Percentiles rank a stretch among this genome's conserved stretches.
Conservation (phyloP, 176 grass and related monocot genomes). For the Leersia perrieri region DNA sequence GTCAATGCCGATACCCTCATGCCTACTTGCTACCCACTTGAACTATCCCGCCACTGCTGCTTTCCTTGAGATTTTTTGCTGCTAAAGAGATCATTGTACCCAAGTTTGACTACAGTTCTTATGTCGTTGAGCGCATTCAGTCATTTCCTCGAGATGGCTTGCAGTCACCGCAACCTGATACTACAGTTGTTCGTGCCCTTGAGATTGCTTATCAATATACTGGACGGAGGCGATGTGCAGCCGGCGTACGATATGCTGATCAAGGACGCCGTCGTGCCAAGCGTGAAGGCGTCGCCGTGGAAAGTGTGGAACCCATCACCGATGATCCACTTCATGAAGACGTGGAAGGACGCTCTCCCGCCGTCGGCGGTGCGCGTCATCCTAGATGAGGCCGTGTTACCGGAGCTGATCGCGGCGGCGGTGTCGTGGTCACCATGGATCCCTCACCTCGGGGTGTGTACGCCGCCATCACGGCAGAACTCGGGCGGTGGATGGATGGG, state of each 20-base stretch:
- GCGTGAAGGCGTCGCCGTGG: conserved; percentile 35
- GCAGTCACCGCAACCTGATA: too few relatives aligned
- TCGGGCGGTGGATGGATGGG: conserved; percentile 36
- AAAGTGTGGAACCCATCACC: conserved; percentile 42
- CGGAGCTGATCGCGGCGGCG: conserved; percentile 45
- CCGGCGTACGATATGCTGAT: conserved; percentile 64
- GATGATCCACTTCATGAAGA: conserved; percentile 60
- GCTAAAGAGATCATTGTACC: too few relatives aligned
- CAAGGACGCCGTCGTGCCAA: conserved; percentile 38
- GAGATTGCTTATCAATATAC: too few relatives aligned
- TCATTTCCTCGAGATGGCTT: too few relatives aligned
- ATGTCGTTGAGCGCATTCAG: too few relatives aligned
- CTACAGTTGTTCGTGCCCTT: too few relatives aligned
- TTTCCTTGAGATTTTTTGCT: too few relatives aligned
- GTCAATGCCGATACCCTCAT: too few relatives aligned
- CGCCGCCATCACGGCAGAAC: conserved; percentile 43
- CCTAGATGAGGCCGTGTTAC: conserved; percentile 56
- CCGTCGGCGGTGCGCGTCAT: conserved; percentile 33
- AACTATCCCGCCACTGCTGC: too few relatives aligned
- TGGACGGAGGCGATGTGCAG: conserved; percentile 38
- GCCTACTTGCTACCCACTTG: too few relatives aligned
- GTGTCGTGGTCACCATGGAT: conserved; percentile 64
- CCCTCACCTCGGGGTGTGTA: conserved; percentile 43
- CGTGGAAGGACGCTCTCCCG: conserved; percentile 53
- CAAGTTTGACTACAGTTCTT: too few relatives aligned